A percentile compares a stretch with the other conserved stretches of the same genome.
These are phyloP conservation scores for Theileria orientalis DNA, from an alignment of 169 alveolate species.

Conservation along the genomic window DNA sequence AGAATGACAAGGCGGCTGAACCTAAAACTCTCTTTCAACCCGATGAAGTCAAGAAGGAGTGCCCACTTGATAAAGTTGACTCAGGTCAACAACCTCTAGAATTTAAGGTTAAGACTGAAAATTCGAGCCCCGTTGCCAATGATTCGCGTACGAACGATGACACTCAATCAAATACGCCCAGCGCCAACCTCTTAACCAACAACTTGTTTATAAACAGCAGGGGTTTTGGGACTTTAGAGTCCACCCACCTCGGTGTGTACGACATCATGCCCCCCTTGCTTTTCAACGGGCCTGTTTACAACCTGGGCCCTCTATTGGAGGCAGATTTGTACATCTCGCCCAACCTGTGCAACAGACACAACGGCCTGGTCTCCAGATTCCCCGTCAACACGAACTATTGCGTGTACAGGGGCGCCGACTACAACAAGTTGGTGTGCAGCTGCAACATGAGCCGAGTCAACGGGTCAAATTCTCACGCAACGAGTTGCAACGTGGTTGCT, in stretches of 20 bases:
- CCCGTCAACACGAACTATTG: slow-evolving; percentile 42
- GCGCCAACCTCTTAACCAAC: neutral
- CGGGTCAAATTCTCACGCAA: slow-evolving; percentile 56
- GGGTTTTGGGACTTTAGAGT: too few species aligned
- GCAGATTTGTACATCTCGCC: slow-evolving; percentile 40
- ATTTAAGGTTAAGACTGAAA: too few species aligned
- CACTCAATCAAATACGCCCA: neutral
- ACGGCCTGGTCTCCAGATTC: neutral
- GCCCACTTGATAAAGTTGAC: neutral
- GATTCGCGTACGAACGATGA: neutral
- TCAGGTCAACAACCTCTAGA: too few species aligned
- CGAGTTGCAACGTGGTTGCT: slow-evolving; percentile 42
- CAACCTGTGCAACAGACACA: slow-evolving; percentile 20
- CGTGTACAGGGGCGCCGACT: slow-evolving; percentile 60
- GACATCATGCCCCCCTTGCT: neutral
- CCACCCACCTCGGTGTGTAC: neutral
- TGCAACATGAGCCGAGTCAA: slow-evolving; percentile 38
- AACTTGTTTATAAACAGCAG: neutral
- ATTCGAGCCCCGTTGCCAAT: neutral
- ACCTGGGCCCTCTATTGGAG: neutral
- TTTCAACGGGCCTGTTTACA: neutral
- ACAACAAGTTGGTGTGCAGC: slow-evolving; percentile 31
- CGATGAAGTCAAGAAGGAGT: neutral
- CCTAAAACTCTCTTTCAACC: too few species aligned
- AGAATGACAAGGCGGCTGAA: too few species aligned